Percentiles rank a stretch among this genome's conserved stretches.
These are phyloP conservation scores for Crithidia fasciculata DNA, from an alignment of 208 protist genomes.

Conservation along the genomic window DNA sequence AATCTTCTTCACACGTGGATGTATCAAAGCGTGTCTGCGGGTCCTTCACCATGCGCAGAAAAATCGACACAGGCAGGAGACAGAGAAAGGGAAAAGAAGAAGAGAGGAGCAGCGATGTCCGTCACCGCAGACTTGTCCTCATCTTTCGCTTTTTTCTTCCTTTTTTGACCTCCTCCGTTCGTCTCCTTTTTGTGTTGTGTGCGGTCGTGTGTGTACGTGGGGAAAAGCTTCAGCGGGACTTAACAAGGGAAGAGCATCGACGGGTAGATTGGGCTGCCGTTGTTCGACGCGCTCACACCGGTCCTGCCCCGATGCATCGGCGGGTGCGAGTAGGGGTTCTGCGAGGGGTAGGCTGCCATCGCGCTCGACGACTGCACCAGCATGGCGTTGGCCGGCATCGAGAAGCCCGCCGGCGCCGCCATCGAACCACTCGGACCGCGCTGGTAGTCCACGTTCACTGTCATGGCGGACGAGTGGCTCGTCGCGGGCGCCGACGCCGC, in stretches of 20 bases:
- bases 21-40: too few species aligned
- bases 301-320: not conserved
- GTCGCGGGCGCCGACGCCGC: not conserved
- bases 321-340: not conserved
- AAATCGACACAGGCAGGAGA: not conserved
- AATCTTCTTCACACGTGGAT: too few species aligned
- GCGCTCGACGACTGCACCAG: conserved; percentile 24
- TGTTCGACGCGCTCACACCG: not conserved
- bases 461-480: not conserved
- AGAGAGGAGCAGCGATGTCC: not conserved
- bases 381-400: conserved; percentile 21
- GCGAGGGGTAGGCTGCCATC: not conserved
- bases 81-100: not conserved
- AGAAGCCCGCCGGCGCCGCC: not conserved
- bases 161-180: too few species aligned
- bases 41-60: not conserved
- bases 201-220: too few species aligned
- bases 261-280: conserved; percentile 3
- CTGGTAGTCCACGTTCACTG: conserved; percentile 13
- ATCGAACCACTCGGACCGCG: not conserved
- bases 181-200: too few species aligned
- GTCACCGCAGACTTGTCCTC: too few species aligned
- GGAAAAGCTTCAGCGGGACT: not conserved
- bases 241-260: conserved; percentile 12
- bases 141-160: too few species aligned